Evolutionary conservation across 805 yeast genomes (phyloP).

Genomic region (Zygosaccharomyces pseudorouxii): DNA sequence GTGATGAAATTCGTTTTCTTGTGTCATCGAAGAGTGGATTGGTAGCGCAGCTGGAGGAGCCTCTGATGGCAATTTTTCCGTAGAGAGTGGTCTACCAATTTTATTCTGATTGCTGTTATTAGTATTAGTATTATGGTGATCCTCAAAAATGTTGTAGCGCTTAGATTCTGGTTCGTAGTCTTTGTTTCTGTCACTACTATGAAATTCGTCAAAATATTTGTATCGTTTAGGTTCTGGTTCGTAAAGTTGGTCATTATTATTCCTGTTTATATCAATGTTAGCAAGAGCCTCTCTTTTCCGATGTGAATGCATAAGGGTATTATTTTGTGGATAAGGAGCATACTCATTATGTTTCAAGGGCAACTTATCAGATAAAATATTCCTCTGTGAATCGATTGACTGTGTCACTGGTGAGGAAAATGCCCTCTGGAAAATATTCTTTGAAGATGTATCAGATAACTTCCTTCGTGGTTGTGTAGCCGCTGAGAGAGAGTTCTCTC

Average conservation of each 20-base stretch:
- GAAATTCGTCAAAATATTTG: slow-evolving; percentile 3
- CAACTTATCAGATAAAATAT: slow-evolving; percentile 1
- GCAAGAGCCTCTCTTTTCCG: slow-evolving; percentile 29
- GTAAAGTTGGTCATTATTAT: slow-evolving; percentile 2
- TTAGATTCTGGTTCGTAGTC: not conserved
- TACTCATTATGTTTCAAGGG: slow-evolving; percentile 5
- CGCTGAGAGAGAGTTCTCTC: slow-evolving; percentile 8
- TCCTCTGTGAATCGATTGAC: slow-evolving; percentile 12
- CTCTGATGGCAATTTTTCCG: not conserved
- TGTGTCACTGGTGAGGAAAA: slow-evolving; percentile 17
- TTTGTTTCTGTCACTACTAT: not conserved
- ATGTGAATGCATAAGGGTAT: slow-evolving; percentile 9
- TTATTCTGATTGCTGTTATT: not conserved
- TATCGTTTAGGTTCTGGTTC: slow-evolving; percentile 11
- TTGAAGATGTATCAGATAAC: slow-evolving; percentile 13
- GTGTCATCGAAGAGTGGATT: not conserved
- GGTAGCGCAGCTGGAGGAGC: not conserved
- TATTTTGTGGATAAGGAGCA: slow-evolving; percentile 5
- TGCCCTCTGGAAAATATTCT: slow-evolving; percentile 9
- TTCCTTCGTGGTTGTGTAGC: slow-evolving; percentile 16
- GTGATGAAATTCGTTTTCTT: slow-evolving; percentile 5
- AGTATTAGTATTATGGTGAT: not conserved
- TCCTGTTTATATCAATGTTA: slow-evolving; percentile 26
- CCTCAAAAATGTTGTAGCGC: not conserved
- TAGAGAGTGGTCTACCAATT: not conserved